Base-by-base conservation (phyloP, 805 yeast genomes). In the Sungouiella blattae region DNA sequence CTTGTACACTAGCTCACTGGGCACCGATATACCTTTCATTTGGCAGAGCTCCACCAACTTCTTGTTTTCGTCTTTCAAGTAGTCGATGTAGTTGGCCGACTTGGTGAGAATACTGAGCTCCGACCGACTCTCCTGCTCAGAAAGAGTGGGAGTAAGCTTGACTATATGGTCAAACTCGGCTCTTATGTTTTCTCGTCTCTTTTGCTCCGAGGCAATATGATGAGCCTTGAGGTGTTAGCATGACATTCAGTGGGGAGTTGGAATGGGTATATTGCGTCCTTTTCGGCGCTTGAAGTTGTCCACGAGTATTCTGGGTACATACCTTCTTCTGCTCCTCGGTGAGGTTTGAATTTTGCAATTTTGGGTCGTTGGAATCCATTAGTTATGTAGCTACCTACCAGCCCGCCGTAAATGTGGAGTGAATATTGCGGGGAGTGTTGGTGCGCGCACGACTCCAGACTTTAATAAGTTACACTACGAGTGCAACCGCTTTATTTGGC, bases 171-270 rank as follows among this genome's bases (percentile, higher is more conserved):
- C 94, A 52, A 87, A 89, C 7, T 87, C 89, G 7, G 80, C 75
- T 29, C 97, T 67, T 15, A 91, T 87, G 27, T 89, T 87, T 45
- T 81, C 87, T 42, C 98, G 69, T 49, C 98, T 69, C 52, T 83
- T 84, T 55, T 87, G 89, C 55, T 89, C 98, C 0, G 89, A 81
- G 4, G 85, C 85, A 6, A 86, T 83, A 51, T 85, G 95, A 46
- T 82, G 85, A 4, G 80, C 81, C 78, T 80, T n/a, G n/a, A n/a
- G 30, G 6, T 2, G 43, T 47, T 41, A 47, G 50, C 30, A 16
- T 3, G 2, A 5, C 6, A 26, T 14, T 11, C n/a, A n/a, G n/a
- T n/a, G n/a, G n/a, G n/a, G n/a, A 18, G 12, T 6, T 4, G 6
- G 13, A 6, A 12, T 7, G 7, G 9, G 6, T 9, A 6, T 13